Evolutionary conservation across 169 alveolate genomes (phyloP).

Genomic region (Babesia ovata): DNA sequence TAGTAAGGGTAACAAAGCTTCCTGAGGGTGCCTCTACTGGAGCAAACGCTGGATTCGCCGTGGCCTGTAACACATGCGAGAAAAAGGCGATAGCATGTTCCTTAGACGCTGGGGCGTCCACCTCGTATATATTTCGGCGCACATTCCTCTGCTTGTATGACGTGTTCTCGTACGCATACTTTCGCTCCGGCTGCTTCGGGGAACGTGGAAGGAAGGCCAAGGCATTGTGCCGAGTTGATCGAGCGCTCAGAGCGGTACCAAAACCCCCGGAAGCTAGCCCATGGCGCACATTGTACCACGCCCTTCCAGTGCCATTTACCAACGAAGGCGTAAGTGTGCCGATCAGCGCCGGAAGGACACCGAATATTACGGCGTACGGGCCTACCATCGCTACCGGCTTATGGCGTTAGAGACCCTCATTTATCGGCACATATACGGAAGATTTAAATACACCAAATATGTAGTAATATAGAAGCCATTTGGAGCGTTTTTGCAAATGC

Average conservation of each 20-base stretch:
- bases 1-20: constrained; percentile 56
- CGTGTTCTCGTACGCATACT: constrained; percentile 58
- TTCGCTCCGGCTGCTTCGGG: constrained; percentile 61
- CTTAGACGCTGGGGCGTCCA: constrained; percentile 51
- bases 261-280: constrained; percentile 14
- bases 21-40: constrained; percentile 56
- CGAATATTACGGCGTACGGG: too few relatives aligned
- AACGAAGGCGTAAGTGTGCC: too few relatives aligned
- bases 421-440: too few relatives aligned
- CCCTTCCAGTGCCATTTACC: neutral
- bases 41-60: constrained; percentile 38
- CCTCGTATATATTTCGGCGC: constrained; percentile 50
- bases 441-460: too few relatives aligned
- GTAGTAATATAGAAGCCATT: too few relatives aligned
- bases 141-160: constrained; percentile 51
- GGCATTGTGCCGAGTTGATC: neutral
- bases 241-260: neutral
- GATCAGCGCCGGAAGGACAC: too few relatives aligned
- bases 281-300: constrained; percentile 7
- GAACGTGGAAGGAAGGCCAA: constrained; percentile 51
- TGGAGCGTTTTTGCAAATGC: too few relatives aligned
- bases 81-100: constrained; percentile 59
- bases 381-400: too few relatives aligned
- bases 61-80: constrained; percentile 45
- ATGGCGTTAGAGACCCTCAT: too few relatives aligned